phyloP scores from a whole-genome alignment of 805 yeast species.

The Ogataea paraovalis region DNA sequence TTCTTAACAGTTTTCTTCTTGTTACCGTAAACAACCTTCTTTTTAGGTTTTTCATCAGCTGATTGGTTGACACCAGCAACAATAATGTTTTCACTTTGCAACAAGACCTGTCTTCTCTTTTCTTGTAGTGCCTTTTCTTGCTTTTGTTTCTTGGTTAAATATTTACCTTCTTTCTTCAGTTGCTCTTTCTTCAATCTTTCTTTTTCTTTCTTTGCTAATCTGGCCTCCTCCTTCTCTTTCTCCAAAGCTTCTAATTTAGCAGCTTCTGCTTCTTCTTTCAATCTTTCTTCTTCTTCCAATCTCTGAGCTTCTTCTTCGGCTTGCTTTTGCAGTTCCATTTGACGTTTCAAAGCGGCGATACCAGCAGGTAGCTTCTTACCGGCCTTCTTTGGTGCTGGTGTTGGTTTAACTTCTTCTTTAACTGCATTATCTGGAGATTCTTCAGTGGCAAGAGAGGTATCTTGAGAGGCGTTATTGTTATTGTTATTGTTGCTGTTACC shows the following conservation, averaged over 20 bases:
- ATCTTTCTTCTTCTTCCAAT: slow-evolving; percentile 65
- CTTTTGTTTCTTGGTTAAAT: slow-evolving; percentile 89
- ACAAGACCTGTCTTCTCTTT: slow-evolving; percentile 81
- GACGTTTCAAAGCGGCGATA: slow-evolving; percentile 85
- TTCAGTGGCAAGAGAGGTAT: slow-evolving; percentile 14
- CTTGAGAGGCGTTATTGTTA: slow-evolving; percentile 11
- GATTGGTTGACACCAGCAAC: slow-evolving; percentile 65
- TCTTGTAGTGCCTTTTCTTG: slow-evolving; percentile 85
- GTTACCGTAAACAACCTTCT: slow-evolving; percentile 66
- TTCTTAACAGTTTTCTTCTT: slow-evolving; percentile 54
- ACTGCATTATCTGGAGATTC: slow-evolving; percentile 42
- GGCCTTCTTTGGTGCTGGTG: slow-evolving; percentile 34
- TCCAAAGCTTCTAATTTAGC: slow-evolving; percentile 55
- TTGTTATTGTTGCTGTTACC: slow-evolving; percentile 6
- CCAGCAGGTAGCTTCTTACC: slow-evolving; percentile 82
- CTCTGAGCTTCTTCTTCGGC: slow-evolving; percentile 78
- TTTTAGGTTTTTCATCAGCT: slow-evolving; percentile 39
- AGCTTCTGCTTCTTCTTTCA: slow-evolving; percentile 47
- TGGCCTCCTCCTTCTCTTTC: slow-evolving; percentile 56
- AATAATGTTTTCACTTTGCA: slow-evolving; percentile 65
- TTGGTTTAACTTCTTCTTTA: slow-evolving; percentile 35
- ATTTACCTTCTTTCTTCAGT: slow-evolving; percentile 93
- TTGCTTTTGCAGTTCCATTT: slow-evolving; percentile 83
- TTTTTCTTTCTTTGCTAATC: slow-evolving; percentile 73
- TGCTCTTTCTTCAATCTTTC: slow-evolving; percentile 85